Percentiles rank a stretch among this genome's conserved stretches.
phyloP scores from a whole-genome alignment of 257 asterid genomes.

The Ophiorrhiza pumila region DNA sequence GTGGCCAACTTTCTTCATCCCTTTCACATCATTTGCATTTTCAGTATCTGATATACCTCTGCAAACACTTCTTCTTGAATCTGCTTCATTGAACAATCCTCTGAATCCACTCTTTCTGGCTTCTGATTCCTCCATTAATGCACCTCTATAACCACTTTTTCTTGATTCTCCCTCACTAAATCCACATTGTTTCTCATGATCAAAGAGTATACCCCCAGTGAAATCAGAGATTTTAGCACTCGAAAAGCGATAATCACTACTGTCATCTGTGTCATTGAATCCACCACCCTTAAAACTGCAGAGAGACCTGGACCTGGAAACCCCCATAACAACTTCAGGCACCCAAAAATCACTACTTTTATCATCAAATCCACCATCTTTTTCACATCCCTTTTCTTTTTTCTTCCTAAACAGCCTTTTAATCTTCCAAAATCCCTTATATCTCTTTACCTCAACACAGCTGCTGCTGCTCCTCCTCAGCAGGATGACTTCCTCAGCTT shows the following conservation, averaged over 20 bases:
- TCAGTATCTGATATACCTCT: conserved; percentile 30
- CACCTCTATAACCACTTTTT: conserved; percentile 25
- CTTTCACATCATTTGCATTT: conserved; percentile 26
- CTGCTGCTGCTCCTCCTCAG: conserved; percentile 74
- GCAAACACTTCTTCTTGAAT: conserved; percentile 40
- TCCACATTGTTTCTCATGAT: conserved; percentile 31
- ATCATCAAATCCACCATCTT: conserved; percentile 37
- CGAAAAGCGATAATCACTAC: conserved; percentile 49
- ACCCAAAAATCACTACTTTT: conserved; percentile 61
- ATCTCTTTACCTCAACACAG: conserved; percentile 75
- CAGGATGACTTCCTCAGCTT: conserved; percentile 47
- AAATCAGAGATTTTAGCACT: conserved; percentile 93
- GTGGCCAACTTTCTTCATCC: conserved; percentile 18
- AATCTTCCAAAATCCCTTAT: conserved; percentile 73
- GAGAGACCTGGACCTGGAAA: conserved; percentile 83
- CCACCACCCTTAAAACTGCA: conserved; percentile 68
- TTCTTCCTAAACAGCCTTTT: conserved; percentile 66
- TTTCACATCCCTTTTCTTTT: conserved; percentile 33
- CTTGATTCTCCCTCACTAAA: conserved; percentile 32
- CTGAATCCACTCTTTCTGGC: conserved; percentile 25
- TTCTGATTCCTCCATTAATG: conserved; percentile 18
- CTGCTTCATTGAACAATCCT: conserved; percentile 27
- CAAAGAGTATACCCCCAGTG: conserved; percentile 54
- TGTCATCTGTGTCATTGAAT: conserved; percentile 41
- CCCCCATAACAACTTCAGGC: conserved; percentile 45